Conservation (phyloP, 176 grass and related monocot genomes). For the Panicum miliaceum region DNA sequence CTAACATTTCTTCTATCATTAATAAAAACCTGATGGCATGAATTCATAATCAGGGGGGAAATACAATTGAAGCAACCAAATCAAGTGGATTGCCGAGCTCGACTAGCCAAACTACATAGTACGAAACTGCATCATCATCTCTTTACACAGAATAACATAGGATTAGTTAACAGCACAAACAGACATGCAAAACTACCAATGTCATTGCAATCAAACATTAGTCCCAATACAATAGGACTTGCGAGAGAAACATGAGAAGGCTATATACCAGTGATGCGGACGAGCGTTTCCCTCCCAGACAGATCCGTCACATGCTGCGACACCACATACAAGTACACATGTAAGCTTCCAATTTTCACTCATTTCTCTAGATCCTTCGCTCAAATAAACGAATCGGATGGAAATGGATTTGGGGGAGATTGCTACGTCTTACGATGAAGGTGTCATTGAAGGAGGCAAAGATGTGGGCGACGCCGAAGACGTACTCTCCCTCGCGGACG, state of each 20-base stretch:
- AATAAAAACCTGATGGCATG: not conserved
- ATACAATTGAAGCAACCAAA: not conserved
- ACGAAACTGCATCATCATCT: not conserved
- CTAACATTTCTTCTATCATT: not conserved
- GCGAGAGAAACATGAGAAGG: not conserved
- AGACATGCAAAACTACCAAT: not conserved
- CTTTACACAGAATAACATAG: not conserved
- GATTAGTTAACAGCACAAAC: not conserved
- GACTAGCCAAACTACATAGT: not conserved
- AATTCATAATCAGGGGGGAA: not conserved
- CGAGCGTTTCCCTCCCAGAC: constrained; percentile 80
- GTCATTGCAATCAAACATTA: not conserved
- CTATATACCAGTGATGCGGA: constrained; percentile 70
- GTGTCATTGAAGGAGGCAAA: constrained; percentile 92
- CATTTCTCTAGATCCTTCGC: not conserved
- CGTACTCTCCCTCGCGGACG: constrained; percentile 76
- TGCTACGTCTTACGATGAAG: constrained; percentile 58
- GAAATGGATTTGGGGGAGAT: not conserved
- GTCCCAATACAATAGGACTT: not conserved
- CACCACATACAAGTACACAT: not conserved
- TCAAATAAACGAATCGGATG: not conserved
- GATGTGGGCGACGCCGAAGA: constrained; percentile 74
- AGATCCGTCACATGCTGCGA: constrained; percentile 84
- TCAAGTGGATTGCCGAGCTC: not conserved
- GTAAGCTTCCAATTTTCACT: not conserved